These are phyloP conservation scores for Mortierella sp. DNA, from an alignment of 371 early-diverging fungal species.

Conservation along the genomic window DNA sequence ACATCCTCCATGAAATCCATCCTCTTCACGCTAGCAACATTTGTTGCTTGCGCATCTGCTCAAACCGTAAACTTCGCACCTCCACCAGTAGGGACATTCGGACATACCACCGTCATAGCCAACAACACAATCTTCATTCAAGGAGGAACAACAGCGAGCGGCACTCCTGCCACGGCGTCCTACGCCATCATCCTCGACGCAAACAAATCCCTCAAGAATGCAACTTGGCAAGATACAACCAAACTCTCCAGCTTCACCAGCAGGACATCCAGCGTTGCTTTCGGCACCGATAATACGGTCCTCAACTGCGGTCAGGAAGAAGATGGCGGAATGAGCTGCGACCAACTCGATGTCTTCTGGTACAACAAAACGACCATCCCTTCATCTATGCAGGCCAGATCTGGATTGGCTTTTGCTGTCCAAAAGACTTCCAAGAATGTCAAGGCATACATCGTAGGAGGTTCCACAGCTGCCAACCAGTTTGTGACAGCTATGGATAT, in stretches of 20 bases:
- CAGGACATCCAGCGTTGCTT: too few relatives aligned
- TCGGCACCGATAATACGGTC: too few relatives aligned
- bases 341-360: too few relatives aligned
- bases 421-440: too few relatives aligned
- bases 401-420: too few relatives aligned
- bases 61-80: constrained; percentile 2
- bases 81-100: constrained; percentile 12
- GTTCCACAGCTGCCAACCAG: too few relatives aligned
- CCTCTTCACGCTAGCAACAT: constrained; percentile 22
- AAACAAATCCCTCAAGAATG: not conserved
- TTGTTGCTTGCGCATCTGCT: constrained; percentile 17
- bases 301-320: too few relatives aligned
- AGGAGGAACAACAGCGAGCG: constrained; percentile 18
- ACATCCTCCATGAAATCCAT: constrained; percentile 13
- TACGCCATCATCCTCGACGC: constrained; percentile 25
- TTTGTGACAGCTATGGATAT: too few relatives aligned
- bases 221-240: constrained; percentile 21
- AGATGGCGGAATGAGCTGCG: too few relatives aligned
- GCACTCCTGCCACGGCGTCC: constrained; percentile 10
- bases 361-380: too few relatives aligned
- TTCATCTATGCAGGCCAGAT: too few relatives aligned
- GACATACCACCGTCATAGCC: constrained; percentile 31
- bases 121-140: constrained; percentile 46
- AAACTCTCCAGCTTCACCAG: not conserved
- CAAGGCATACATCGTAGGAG: too few relatives aligned